Percentiles rank a stretch among this genome's conserved stretches.
Conservation (phyloP, 768 basidiomycete genomes). For the Tylopilus subfusipes region DNA sequence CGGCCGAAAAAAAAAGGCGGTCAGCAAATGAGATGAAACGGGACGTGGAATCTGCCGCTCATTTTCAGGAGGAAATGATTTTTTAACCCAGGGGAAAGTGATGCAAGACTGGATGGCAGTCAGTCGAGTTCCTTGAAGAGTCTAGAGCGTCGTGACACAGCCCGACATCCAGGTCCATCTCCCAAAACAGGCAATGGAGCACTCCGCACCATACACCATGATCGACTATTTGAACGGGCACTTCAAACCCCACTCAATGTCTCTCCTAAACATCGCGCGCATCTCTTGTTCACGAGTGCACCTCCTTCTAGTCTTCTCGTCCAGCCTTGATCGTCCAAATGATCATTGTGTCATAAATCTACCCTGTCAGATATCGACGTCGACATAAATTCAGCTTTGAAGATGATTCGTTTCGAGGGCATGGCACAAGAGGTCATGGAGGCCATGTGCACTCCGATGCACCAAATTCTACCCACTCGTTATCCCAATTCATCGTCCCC, state of each 20-base stretch:
- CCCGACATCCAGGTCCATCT: conserved; percentile 13
- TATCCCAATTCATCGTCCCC: conserved; percentile 19
- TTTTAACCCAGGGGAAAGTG: conserved; percentile 1
- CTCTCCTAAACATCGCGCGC: conserved; percentile 11
- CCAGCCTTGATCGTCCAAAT: background rate
- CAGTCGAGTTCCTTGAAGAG: background rate
- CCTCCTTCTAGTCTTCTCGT: background rate
- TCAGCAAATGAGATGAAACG: background rate
- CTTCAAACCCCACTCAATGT: conserved; percentile 3
- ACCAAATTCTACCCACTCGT: conserved; percentile 55
- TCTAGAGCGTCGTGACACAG: conserved; percentile 22
- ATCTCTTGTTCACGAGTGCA: background rate
- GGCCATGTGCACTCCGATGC: conserved; percentile 85
- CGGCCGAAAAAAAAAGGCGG: no score
- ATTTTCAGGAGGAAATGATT: background rate
- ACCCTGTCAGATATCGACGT: background rate
- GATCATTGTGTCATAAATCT: conserved; percentile 3
- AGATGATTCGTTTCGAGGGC: conserved; percentile 77
- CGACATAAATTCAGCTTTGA: background rate
- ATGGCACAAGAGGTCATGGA: conserved; percentile 74
- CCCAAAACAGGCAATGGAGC: conserved; percentile 25
- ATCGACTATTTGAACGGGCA: conserved; percentile 29
- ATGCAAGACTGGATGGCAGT: background rate
- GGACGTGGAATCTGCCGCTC: background rate
- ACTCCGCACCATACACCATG: conserved; percentile 18